Conservation (phyloP, 495 filamentous ascomycete species). For the Annulohypoxylon stygium region DNA sequence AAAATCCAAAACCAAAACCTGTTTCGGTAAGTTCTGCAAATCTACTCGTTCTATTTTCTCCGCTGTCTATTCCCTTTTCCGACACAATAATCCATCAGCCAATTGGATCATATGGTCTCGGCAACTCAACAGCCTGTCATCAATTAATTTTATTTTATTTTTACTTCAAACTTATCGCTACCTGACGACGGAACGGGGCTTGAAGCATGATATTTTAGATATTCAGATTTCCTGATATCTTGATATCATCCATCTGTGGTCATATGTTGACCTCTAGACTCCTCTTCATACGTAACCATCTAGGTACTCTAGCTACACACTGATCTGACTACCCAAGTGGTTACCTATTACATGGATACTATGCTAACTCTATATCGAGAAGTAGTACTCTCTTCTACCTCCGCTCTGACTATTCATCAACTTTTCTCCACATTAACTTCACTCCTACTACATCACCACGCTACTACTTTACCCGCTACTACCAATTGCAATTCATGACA, state of each 20-base stretch:
- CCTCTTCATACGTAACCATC: background rate
- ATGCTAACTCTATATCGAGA: conserved; percentile 30
- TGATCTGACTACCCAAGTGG: background rate
- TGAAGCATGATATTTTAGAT: conserved; percentile 3
- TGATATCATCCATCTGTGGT: conserved; percentile 13
- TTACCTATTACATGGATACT: conserved; percentile 5
- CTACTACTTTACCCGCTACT: too few species aligned
- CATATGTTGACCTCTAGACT: conserved; percentile 20
- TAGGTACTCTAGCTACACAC: conserved; percentile 6
- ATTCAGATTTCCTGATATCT: background rate
- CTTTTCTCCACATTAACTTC: conserved; percentile 11
- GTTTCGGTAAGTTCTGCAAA: conserved; percentile 41
- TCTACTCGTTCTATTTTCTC: conserved; percentile 31
- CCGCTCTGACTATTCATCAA: conserved; percentile 26
- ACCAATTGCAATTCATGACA: background rate
- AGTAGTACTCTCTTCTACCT: conserved; percentile 22
- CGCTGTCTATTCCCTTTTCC: conserved; percentile 35
- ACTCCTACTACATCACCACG: too few species aligned
- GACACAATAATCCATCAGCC: conserved; percentile 30
- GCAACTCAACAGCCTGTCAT: conserved; percentile 41
- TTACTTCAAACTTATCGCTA: conserved; percentile 1
- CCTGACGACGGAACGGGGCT: background rate
- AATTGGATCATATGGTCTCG: conserved; percentile 35
- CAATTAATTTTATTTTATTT: conserved; percentile 31
- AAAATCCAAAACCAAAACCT: conserved; percentile 9